Conservation (phyloP, 306 rosid species). For the Quillaja saponaria region DNA sequence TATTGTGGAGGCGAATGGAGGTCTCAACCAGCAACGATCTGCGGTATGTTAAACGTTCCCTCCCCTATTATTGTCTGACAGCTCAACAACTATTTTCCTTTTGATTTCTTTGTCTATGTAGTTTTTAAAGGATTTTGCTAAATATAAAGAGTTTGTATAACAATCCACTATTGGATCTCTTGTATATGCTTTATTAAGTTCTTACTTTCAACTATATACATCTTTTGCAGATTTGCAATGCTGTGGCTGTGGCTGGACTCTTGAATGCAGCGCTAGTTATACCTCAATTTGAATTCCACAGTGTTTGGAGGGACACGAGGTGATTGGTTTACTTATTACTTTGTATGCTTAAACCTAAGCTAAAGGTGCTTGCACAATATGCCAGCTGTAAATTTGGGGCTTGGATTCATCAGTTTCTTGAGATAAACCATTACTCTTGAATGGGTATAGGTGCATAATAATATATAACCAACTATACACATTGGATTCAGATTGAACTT, state of each 20-base stretch:
- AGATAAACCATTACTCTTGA: too few relatives aligned
- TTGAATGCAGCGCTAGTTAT: constrained; percentile 80
- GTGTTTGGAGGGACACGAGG: constrained; percentile 94
- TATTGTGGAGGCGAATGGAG: constrained; percentile 93
- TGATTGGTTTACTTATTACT: constrained; percentile 18
- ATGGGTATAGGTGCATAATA: too few relatives aligned
- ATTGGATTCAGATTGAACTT: constrained; percentile 20
- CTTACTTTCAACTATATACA: constrained; percentile 2
- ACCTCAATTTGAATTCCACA: constrained; percentile 87
- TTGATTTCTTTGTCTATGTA: background rate
- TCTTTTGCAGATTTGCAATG: constrained; percentile 78
- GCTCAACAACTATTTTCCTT: constrained; percentile 8
- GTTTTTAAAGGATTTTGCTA: too few relatives aligned
- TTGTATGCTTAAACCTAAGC: constrained; percentile 13
- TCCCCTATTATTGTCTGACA: background rate
- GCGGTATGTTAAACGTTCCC: constrained; percentile 53
- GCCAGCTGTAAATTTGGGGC: background rate
- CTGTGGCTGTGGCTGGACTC: constrained; percentile 96
- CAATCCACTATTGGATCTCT: too few relatives aligned
- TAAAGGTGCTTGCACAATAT: background rate
- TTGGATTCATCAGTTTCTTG: too few relatives aligned
- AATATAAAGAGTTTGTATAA: too few relatives aligned
- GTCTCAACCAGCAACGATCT: constrained; percentile 96
- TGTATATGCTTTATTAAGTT: background rate
- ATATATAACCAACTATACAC: constrained; percentile 20